Evolutionary conservation across 306 rosid genomes (phyloP).

Genomic region (Glycine latifolia): DNA sequence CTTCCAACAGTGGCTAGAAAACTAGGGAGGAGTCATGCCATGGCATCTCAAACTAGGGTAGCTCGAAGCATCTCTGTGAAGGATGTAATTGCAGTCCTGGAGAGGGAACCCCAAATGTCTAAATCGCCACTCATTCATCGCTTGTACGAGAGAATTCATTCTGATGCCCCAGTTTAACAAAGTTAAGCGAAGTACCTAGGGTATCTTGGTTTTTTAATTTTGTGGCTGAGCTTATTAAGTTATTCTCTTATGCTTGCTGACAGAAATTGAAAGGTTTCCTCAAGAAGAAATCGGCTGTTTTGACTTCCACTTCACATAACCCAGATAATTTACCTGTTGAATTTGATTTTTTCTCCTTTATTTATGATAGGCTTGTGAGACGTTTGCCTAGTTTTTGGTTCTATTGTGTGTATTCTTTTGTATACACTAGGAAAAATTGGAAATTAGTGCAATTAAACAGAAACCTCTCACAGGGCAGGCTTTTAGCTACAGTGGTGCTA

Average conservation of each 20-base stretch:
- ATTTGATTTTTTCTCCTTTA: neutral
- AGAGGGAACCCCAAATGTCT: conserved; percentile 90
- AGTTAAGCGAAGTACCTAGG: neutral
- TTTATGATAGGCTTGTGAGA: neutral
- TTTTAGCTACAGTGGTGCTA: neutral
- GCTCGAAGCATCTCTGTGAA: conserved; percentile 69
- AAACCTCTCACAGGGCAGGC: conserved; percentile 1
- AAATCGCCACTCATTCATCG: conserved; percentile 70
- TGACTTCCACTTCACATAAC: neutral
- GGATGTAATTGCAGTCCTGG: conserved; percentile 84
- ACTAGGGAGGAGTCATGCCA: conserved; percentile 63
- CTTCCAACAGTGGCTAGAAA: conserved; percentile 59
- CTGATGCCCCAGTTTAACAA: conserved; percentile 54
- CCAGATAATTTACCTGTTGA: neutral
- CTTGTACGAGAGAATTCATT: conserved; percentile 65
- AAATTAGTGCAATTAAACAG: conserved; percentile 19
- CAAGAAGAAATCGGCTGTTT: neutral
- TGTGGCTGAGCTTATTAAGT: conserved; percentile 1
- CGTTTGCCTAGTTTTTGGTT: neutral
- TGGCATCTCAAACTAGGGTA: conserved; percentile 56
- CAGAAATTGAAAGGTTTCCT: conserved; percentile 5
- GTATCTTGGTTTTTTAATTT: neutral
- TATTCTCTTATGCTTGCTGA: neutral
- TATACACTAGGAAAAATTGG: neutral
- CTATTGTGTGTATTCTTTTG: neutral